A percentile compares a stretch with the other conserved stretches of the same genome.
Evolutionary conservation across 2,329 filamentous ascomycete genomes (phyloP).

Genomic region (Knufia petricola): DNA sequence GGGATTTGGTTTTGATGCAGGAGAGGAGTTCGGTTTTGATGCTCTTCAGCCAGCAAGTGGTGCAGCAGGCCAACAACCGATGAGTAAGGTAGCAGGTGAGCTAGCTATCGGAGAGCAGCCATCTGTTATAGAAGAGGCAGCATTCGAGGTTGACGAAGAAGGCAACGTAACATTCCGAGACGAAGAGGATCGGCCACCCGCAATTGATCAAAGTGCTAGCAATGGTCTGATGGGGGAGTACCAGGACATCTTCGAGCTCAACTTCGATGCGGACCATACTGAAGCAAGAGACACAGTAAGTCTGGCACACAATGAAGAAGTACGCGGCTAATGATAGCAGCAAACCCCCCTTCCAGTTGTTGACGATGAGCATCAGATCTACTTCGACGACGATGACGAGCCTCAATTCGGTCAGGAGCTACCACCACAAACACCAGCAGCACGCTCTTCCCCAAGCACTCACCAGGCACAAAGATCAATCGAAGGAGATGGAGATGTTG

Average conservation of each 20-base stretch:
- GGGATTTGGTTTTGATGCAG: slow-evolving; percentile 35
- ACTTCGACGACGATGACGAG: slow-evolving; percentile 24
- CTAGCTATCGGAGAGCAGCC: background rate
- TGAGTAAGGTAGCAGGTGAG: background rate
- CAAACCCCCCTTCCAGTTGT: slow-evolving; percentile 18
- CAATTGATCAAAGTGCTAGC: slow-evolving; percentile 32
- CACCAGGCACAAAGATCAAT: background rate
- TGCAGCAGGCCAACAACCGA: background rate
- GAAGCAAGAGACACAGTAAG: background rate
- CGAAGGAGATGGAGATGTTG: slow-evolving; percentile 10
- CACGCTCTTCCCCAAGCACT: background rate
- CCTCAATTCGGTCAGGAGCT: background rate
- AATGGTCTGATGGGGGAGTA: slow-evolving; percentile 27
- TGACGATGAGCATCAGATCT: slow-evolving; percentile 26
- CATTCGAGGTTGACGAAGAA: slow-evolving; percentile 53
- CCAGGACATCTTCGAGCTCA: background rate
- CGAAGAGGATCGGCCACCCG: slow-evolving; percentile 27
- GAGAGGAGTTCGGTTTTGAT: slow-evolving; percentile 31
- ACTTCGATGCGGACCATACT: background rate
- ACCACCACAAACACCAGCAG: background rate
- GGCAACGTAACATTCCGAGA: slow-evolving; percentile 45
- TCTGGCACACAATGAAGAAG: background rate
- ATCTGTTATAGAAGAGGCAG: slow-evolving; percentile 39
- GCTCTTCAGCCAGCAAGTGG: slow-evolving; percentile 26
- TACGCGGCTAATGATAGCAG: background rate